Base-by-base conservation (phyloP, 75 land plant species). In the Selaginella moellendorffii region DNA sequence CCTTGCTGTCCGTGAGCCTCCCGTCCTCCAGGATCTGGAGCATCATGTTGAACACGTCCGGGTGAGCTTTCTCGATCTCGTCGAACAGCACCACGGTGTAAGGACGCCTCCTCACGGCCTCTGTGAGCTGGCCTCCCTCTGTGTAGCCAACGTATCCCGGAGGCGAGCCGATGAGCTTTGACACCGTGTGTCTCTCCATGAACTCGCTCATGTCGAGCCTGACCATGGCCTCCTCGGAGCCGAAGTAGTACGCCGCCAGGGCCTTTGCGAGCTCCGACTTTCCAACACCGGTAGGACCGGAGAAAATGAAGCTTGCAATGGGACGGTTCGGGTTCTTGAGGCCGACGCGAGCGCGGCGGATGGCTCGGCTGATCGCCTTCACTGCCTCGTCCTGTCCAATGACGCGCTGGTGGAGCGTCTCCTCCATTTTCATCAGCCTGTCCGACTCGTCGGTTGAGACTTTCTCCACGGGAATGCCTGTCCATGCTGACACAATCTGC, bases 31-130 rank as follows among this genome's bases (percentile, higher is more conserved):
- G 58, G 17, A 79, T 79, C 70, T 79, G 81, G 14, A 79, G 81
- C 79, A 79, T 79, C 81, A 79, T 79, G 68, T 79, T 79, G 72
- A 79, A 79, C 36, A 79, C 81, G 52, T 77, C 79, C 19, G 79
- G 77, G 63, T 77, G 79, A 29, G 79, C 79, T 42, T 77, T 77
- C 65, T 77, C 79, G 46, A 77, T 77, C 78, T 77, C 77, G 42
- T 77, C 79, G 54, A 77, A 79, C 17, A 79, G 80, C 14, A 79
- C 76, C 12, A 79, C 81, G 2, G 81, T 79, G 53, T 79, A 79
- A 27, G 81, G 79, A 5, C 81, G 69, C 19, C 79, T 63, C 25
- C 81, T 62, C 18, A 79, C 81, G n/a, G 81, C 80, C 52, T 79
- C 81, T 12, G 81, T 79, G 12, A 79, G 65, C 68, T 79, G 81